phyloP scores from a whole-genome alignment of 805 yeast genomes.

The Alloascoidea hylecoeti region DNA sequence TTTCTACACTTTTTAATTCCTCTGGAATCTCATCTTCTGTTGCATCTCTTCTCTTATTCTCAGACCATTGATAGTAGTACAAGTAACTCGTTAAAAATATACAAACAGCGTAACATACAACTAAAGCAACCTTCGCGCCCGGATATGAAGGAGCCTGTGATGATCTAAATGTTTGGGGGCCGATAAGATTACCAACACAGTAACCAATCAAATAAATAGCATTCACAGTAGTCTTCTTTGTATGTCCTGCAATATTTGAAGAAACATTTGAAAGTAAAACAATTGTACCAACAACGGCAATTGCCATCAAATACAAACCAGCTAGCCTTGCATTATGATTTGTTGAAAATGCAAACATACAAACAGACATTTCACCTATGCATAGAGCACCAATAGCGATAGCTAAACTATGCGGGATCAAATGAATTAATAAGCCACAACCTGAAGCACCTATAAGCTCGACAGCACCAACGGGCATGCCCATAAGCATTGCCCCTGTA shows the following conservation, averaged over 20 bases:
- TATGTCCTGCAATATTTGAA: slow-evolving; percentile 39
- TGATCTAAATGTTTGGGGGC: slow-evolving; percentile 50
- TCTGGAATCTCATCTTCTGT: not conserved
- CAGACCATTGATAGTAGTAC: not conserved
- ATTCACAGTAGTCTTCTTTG: slow-evolving; percentile 35
- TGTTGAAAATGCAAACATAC: slow-evolving; percentile 29
- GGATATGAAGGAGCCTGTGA: slow-evolving; percentile 41
- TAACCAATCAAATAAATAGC: slow-evolving; percentile 31
- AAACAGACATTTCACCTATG: slow-evolving; percentile 26
- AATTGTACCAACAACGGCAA: not conserved
- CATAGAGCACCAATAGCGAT: slow-evolving; percentile 34
- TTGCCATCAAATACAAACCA: slow-evolving; percentile 5
- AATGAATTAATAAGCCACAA: slow-evolving; percentile 5
- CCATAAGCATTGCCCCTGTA: slow-evolving; percentile 22
- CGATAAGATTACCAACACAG: slow-evolving; percentile 39
- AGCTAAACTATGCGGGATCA: slow-evolving; percentile 8
- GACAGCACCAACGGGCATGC: slow-evolving; percentile 30
- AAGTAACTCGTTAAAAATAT: not conserved
- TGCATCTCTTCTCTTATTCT: not conserved
- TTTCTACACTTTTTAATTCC: not conserved
- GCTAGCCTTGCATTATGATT: slow-evolving; percentile 10
- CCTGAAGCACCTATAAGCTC: slow-evolving; percentile 8
- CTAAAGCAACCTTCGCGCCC: slow-evolving; percentile 45
- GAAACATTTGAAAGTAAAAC: slow-evolving; percentile 9
- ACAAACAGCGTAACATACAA: slow-evolving; percentile 19